Base-by-base conservation (phyloP, 257 asterid species). In the Primulina tabacum region DNA sequence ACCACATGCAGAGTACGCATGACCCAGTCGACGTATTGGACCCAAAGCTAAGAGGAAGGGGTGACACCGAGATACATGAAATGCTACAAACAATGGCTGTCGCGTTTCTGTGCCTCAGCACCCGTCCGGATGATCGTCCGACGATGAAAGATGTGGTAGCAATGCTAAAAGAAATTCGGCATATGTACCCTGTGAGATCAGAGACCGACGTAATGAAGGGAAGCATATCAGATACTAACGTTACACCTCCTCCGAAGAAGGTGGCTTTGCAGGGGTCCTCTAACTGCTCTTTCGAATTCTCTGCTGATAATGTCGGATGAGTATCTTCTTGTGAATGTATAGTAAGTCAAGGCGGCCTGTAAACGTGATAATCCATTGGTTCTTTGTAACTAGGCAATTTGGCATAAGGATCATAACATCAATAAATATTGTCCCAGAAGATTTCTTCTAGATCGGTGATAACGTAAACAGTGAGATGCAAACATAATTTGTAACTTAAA, bases 101-200 rank as follows among this genome's bases (percentile, higher is more conserved):
- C 56, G 89, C 99, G 0, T 89, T 90, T 75, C 83, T 90, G 57
- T 93, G 99, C 73, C 85, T 90, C 40, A 78, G 92, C 72, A 66
- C 82, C 0, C 84, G 95, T 0, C 82, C 92, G 0, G 82, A 86
- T 55, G 95, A 87, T 32, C 93, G 99, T 8, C 97, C 97, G 2
- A 83, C 76, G 81, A 93, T 90, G 99, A 93, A 89, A 82, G 99
- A 93, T 70, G 90, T 90, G 0, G 97, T 89, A 68, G 97, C 99
- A 20, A 90, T 93, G 99, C 90, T 93, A 40, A 79, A 80, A 64
- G 97, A 93, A 62, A 93, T 93, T 67, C 81, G 95, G 18, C 80
- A 74, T 33, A 82, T 76, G 50, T 96, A 90, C 64, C 81, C 86
- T 2, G 62, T 55, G 47, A 78, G 89, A 69, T 66, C 88, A 0